Conservation (phyloP, 2,329 filamentous ascomycete genomes). For the Ascocoryne sarcoides region DNA sequence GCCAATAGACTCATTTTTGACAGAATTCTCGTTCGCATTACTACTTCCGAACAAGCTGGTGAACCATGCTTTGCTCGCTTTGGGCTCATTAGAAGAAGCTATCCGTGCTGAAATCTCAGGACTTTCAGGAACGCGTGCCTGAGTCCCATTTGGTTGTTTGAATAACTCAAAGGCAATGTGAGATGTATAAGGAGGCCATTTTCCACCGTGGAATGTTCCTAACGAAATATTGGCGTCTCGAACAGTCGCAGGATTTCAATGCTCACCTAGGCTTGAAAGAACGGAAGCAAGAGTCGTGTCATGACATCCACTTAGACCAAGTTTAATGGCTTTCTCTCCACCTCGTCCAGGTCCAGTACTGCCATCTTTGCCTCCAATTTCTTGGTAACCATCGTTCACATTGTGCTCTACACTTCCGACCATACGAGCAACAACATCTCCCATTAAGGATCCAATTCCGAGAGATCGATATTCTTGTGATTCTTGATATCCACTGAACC, state of each 20-base stretch:
- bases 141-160: slow-evolving; percentile 37
- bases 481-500: slow-evolving; percentile 82
- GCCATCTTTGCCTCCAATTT: slow-evolving; percentile 34
- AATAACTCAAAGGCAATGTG: slow-evolving; percentile 91
- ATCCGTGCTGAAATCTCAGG: not conserved
- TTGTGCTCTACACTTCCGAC: slow-evolving; percentile 54
- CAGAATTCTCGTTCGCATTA: slow-evolving; percentile 11
- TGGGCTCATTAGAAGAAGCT: not conserved
- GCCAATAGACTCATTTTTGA: slow-evolving; percentile 27
- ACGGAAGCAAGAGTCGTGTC: slow-evolving; percentile 84
- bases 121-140: slow-evolving; percentile 16
- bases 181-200: slow-evolving; percentile 90
- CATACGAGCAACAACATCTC: slow-evolving; percentile 74
- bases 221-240: slow-evolving; percentile 31
- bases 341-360: slow-evolving; percentile 33
- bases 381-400: slow-evolving; percentile 42
- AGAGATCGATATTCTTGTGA: slow-evolving; percentile 79
- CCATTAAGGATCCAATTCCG: slow-evolving; percentile 77
- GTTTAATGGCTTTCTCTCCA: slow-evolving; percentile 50
- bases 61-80: slow-evolving; percentile 19
- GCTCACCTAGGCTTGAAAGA: slow-evolving; percentile 45
- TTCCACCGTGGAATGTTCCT: slow-evolving; percentile 62
- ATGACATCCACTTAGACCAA: slow-evolving; percentile 79
- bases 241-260: not conserved
- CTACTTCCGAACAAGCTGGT: slow-evolving; percentile 19